Evolutionary conservation across 2,329 filamentous ascomycete genomes (phyloP).

Genomic region (Botrytis squamosa): DNA sequence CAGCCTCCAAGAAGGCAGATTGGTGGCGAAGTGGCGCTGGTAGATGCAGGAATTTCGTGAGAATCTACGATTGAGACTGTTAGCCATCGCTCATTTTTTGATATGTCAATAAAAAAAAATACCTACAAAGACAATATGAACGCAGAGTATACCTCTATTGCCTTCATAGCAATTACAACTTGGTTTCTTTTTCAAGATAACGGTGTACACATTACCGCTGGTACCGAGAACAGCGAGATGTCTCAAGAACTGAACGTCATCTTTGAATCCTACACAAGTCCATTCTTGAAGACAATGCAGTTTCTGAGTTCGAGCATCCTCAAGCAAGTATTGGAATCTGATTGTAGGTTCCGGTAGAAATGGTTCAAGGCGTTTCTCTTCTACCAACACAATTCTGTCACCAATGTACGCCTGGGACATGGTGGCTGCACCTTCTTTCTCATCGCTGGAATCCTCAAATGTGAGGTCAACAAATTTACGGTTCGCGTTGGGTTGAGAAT

Average conservation of each 20-base stretch:
- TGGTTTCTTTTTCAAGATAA: conserved; percentile 52
- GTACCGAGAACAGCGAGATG: conserved; percentile 51
- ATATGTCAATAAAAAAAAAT: conserved; percentile 28
- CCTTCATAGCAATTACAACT: conserved; percentile 55
- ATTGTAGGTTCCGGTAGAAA: not conserved
- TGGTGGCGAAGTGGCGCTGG: conserved; percentile 1
- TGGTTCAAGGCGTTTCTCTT: not conserved
- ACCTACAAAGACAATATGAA: conserved; percentile 58
- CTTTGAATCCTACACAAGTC: accelerated
- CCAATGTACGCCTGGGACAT: not conserved
- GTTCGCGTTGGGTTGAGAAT: not conserved
- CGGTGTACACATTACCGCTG: conserved; percentile 62
- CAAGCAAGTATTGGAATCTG: not conserved
- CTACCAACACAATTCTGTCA: not conserved
- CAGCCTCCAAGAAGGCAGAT: not conserved
- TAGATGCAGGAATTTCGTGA: not conserved
- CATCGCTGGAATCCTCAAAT: not conserved
- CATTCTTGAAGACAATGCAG: not conserved
- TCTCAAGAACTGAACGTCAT: too few species aligned
- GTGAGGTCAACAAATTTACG: not conserved
- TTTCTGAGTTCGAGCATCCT: not conserved
- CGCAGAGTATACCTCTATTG: conserved; percentile 58
- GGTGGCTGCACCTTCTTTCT: not conserved
- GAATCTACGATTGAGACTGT: not conserved
- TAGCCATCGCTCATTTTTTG: not conserved